Percentiles rank a stretch among this genome's conserved stretches.
These are phyloP conservation scores for Xenoacremonium recifei DNA, from an alignment of 2,329 filamentous ascomycete genomes.

Conservation along the genomic window DNA sequence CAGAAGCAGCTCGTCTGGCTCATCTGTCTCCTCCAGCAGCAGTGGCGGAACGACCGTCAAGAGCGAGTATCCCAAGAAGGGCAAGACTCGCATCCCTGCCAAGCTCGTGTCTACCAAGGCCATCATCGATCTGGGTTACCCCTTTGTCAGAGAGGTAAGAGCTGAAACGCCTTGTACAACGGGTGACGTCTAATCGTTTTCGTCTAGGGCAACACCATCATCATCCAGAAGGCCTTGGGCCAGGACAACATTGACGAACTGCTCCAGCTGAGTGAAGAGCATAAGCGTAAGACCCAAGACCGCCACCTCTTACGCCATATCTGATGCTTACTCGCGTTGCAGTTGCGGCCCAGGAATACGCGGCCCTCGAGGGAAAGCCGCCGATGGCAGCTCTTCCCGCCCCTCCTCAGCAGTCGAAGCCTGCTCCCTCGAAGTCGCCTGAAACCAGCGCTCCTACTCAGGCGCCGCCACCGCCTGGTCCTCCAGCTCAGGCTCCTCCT, in stretches of 20 bases:
- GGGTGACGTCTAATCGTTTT: constrained; percentile 15
- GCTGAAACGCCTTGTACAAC: no score
- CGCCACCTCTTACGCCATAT: no score
- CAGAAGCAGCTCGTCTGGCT: constrained; percentile 44
- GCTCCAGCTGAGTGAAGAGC: constrained; percentile 77
- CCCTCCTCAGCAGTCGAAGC: no score
- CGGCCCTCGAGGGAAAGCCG: constrained; percentile 15
- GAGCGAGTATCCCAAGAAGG: constrained; percentile 73
- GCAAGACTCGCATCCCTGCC: constrained; percentile 85
- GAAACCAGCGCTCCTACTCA: constrained; percentile 23
- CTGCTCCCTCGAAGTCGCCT: constrained; percentile 28
- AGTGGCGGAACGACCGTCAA: constrained; percentile 50
- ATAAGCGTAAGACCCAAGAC: constrained; percentile 52
- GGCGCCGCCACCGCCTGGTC: constrained; percentile 27
- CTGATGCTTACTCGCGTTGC: no score
- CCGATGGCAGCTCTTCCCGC: constrained; percentile 22
- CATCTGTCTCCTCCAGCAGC: constrained; percentile 45
- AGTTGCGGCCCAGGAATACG: no score
- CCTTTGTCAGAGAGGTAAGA: constrained; percentile 80
- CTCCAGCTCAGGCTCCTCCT: constrained; percentile 19
- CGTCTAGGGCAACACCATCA: constrained; percentile 71
- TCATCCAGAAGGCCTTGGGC: constrained; percentile 80
- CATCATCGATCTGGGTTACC: constrained; percentile 81
- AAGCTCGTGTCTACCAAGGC: constrained; percentile 78
- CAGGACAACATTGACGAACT: constrained; percentile 91